These are phyloP conservation scores for Arthromyces matolae DNA, from an alignment of 768 basidiomycete genomes.

Conservation along the genomic window DNA sequence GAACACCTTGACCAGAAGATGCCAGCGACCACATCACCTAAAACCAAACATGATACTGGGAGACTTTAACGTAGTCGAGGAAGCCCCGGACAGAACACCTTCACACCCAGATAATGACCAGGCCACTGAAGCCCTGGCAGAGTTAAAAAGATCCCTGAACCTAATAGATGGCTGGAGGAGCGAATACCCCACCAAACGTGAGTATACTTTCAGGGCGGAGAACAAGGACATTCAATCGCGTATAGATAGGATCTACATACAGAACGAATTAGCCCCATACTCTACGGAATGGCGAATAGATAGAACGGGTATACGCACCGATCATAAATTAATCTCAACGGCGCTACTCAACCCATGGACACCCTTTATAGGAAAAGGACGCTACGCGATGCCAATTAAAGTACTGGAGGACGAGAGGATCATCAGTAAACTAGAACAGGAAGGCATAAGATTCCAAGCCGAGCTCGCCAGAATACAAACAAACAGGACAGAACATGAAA, in stretches of 20 bases:
- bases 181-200: neutral
- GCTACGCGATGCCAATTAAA: too few relatives aligned
- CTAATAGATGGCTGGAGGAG: neutral
- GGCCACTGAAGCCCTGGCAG: neutral
- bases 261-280: too few relatives aligned
- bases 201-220: neutral
- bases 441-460: too few relatives aligned
- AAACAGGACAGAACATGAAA: neutral
- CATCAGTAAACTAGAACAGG: too few relatives aligned
- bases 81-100: slow-evolving; percentile 33
- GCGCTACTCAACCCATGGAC: too few relatives aligned
- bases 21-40: too few relatives aligned
- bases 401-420: too few relatives aligned
- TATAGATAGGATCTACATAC: neutral
- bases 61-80: slow-evolving; percentile 41
- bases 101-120: slow-evolving; percentile 11
- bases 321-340: too few relatives aligned
- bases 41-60: slow-evolving; percentile 33
- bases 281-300: too few relatives aligned
- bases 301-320: too few relatives aligned
- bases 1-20: neutral
- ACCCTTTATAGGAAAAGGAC: too few relatives aligned
- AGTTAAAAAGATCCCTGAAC: neutral
- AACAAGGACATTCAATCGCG: neutral
- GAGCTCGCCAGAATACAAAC: neutral